These are phyloP conservation scores for Epithele typhae DNA, from an alignment of 768 basidiomycete genomes.

Conservation along the genomic window DNA sequence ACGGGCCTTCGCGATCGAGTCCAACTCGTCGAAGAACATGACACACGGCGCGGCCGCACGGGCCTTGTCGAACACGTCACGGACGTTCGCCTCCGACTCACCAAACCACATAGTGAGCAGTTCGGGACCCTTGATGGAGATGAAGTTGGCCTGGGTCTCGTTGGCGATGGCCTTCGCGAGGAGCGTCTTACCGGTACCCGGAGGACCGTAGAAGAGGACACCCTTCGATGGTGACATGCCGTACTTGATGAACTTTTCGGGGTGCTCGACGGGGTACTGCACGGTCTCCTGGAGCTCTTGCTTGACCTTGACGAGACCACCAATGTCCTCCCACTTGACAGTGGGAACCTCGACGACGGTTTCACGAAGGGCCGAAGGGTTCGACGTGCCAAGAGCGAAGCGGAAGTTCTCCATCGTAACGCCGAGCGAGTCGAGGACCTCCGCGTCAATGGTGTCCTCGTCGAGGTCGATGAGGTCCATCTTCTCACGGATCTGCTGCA, in stretches of 20 bases:
- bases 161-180: conserved; percentile 99
- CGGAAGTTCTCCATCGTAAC: conserved; percentile 99
- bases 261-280: conserved; percentile 99
- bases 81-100: conserved; percentile 99
- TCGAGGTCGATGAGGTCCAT: conserved; percentile 97
- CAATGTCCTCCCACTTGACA: conserved; percentile 98
- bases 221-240: conserved; percentile 99
- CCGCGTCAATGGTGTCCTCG: conserved; percentile 98
- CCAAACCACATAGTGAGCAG: conserved; percentile 99
- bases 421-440: conserved; percentile 97
- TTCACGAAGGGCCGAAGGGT: conserved; percentile 97
- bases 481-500: conserved; percentile 99
- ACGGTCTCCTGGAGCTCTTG: conserved; percentile 98
- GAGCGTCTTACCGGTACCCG: conserved; percentile 99
- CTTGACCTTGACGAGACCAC: conserved; percentile 99
- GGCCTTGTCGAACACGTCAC: conserved; percentile 99
- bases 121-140: conserved; percentile 99
- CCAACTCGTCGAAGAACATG: conserved; percentile 99
- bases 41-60: conserved; percentile 99
- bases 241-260: conserved; percentile 99
- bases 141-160: conserved; percentile 99
- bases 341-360: conserved; percentile 99
- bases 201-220: conserved; percentile 99
- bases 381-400: conserved; percentile 94
- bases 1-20: conserved; percentile 97